Percentiles rank a stretch among this genome's conserved stretches.
Conservation (phyloP, 495 filamentous ascomycete species). For the Penicillium angulare region DNA sequence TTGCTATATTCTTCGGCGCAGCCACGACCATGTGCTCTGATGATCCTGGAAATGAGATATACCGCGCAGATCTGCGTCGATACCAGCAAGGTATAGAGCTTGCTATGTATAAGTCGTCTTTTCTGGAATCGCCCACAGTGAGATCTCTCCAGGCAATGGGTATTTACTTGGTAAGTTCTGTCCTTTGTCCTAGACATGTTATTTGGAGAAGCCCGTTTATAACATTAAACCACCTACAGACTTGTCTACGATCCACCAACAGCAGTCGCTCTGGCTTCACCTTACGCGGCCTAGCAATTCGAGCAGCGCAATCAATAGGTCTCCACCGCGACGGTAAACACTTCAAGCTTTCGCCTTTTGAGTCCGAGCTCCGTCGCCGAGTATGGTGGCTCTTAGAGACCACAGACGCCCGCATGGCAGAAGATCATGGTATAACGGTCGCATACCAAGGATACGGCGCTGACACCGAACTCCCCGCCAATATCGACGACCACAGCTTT, state of each 20-base stretch:
- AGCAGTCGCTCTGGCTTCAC: slow-evolving; percentile 44
- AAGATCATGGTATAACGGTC: slow-evolving; percentile 35
- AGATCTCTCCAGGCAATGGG: slow-evolving; percentile 34
- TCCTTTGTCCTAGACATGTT: not conserved
- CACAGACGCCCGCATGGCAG: slow-evolving; percentile 34
- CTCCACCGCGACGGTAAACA: slow-evolving; percentile 45
- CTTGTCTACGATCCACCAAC: slow-evolving; percentile 41
- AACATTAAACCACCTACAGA: slow-evolving; percentile 21
- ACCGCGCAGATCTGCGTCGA: slow-evolving; percentile 25
- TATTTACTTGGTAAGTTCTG: slow-evolving; percentile 29
- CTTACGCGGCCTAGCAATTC: slow-evolving; percentile 44
- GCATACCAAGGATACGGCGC: slow-evolving; percentile 19
- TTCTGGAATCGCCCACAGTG: slow-evolving; percentile 35
- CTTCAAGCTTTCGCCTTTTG: slow-evolving; percentile 36
- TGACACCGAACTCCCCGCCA: slow-evolving; percentile 27
- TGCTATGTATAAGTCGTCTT: slow-evolving; percentile 23
- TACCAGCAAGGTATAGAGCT: slow-evolving; percentile 35
- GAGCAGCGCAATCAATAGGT: slow-evolving; percentile 50
- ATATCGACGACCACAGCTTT: slow-evolving; percentile 29
- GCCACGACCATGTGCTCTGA: slow-evolving; percentile 31
- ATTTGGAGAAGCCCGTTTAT: slow-evolving; percentile 1
- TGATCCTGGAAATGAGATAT: slow-evolving; percentile 25
- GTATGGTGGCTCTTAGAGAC: slow-evolving; percentile 43
- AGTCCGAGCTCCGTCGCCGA: slow-evolving; percentile 43
- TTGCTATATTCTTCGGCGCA: slow-evolving; percentile 44